These are phyloP conservation scores for Exophiala sp. DNA, from an alignment of 2,329 filamentous ascomycete genomes.

Conservation along the genomic window DNA sequence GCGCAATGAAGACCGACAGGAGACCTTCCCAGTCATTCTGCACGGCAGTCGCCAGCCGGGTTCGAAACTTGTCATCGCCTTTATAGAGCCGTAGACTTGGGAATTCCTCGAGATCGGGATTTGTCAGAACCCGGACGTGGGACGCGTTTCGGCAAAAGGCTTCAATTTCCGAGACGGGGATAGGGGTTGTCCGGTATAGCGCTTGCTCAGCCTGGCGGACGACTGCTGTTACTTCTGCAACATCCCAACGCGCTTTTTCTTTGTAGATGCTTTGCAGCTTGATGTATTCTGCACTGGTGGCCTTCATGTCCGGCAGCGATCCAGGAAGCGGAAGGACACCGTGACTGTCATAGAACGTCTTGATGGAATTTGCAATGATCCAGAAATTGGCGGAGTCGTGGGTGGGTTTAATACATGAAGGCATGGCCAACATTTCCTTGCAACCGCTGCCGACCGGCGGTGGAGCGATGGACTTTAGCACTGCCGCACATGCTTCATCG, in stretches of 20 bases:
- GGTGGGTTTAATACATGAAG: conserved; percentile 47
- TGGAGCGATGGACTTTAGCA: conserved; percentile 75
- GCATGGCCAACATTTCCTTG: conserved; percentile 70
- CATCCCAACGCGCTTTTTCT: conserved; percentile 71
- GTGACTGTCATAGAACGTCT: conserved; percentile 68
- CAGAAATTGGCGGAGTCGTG: conserved; percentile 65
- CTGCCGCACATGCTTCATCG: conserved; percentile 80
- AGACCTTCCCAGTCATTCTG: conserved; percentile 51
- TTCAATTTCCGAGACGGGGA: conserved; percentile 72
- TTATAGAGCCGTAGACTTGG: conserved; percentile 19
- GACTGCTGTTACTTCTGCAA: conserved; percentile 63
- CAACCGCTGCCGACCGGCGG: conserved; percentile 64
- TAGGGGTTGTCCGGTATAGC: conserved; percentile 40
- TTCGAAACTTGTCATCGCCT: conserved; percentile 16
- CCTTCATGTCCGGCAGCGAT: conserved; percentile 94
- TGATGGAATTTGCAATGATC: conserved; percentile 76
- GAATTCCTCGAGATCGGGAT: conserved; percentile 41
- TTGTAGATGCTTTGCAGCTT: conserved; percentile 91
- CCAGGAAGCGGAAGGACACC: conserved; percentile 74
- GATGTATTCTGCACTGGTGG: conserved; percentile 83
- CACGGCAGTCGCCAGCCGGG: conserved; percentile 27
- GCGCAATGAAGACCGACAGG: conserved; percentile 63
- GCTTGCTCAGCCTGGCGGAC: conserved; percentile 53
- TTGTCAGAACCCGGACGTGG: conserved; percentile 81
- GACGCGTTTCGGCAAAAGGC: conserved; percentile 92